Base-by-base conservation (phyloP, 106 monocot genomes). In the Dioscorea alata region DNA sequence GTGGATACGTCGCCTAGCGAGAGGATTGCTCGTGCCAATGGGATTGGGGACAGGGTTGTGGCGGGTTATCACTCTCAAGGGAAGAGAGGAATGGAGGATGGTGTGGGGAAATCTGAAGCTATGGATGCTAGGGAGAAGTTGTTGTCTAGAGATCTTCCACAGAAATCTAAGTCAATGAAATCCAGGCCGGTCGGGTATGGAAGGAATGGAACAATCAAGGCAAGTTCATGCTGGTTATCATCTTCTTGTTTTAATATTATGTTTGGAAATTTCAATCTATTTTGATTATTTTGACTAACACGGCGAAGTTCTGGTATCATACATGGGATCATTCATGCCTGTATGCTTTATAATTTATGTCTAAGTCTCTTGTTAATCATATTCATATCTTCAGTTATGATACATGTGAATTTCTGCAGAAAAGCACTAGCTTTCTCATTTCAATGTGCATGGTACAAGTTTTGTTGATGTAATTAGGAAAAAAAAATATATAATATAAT, bases 1-100 rank as follows among this genome's bases (percentile, higher is more conserved):
- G 96, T 92, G 21, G 92, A 97, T 77, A 97, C 86, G 74, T 97
- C 96, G 13, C 92, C 96, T 15, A 92, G 96, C 32, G 92, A 97
- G 35, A 78, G 84, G 48, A 84, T 83, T 64, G 72, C 82, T 8
- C 75, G 78, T 59, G 81, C 73, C n/a, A 80, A 82, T 66, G 78
- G 67, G 16, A 48, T 85, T 33, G 54, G 70, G 48, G 80, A 85
- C 61, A 69, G 69, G 21, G 81, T 79, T 17, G 16, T 33, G 15
- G 57, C 62, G n/a, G 25, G 60, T 15, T 59, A 28, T 61, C 63
- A 75, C 20, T 70, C 82, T 4, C 35, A 18, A 24, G 49, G 12
- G 32, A 75, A 75, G 79, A 91, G 49, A 57, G 73, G 61, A 74
- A 52, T 69, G 23, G 33, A 66, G 10, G 23, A 33, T 20, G 34